These are phyloP conservation scores for Kluyveromyces dobzhanskii DNA, from an alignment of 805 yeast species.

Conservation along the genomic window DNA sequence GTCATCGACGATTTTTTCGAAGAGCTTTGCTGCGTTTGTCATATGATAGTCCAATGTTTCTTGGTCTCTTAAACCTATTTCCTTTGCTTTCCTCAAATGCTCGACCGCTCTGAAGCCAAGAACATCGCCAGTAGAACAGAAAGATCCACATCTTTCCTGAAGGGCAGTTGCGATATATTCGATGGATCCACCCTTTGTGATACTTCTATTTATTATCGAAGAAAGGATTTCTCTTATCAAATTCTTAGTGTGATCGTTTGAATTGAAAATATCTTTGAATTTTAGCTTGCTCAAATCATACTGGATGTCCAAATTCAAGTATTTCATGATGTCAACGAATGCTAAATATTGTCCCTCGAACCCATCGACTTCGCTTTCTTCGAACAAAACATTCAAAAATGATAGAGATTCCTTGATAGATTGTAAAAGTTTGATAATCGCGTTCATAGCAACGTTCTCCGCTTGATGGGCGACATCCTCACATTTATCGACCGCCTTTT, in stretches of 20 bases:
- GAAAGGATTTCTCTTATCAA: constrained; percentile 80
- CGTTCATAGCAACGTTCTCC: constrained; percentile 80
- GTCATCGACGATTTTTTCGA: constrained; percentile 73
- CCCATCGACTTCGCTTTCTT: constrained; percentile 46
- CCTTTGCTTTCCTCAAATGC: constrained; percentile 78
- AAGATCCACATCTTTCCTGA: constrained; percentile 90
- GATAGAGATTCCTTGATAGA: constrained; percentile 86
- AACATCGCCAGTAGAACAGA: constrained; percentile 90
- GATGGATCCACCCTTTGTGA: constrained; percentile 85
- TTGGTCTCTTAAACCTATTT: constrained; percentile 58
- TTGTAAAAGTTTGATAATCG: constrained; percentile 63
- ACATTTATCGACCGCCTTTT: constrained; percentile 26
- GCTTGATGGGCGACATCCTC: constrained; percentile 75
- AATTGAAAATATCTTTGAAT: constrained; percentile 72
- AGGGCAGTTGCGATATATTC: constrained; percentile 80
- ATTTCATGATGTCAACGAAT: constrained; percentile 61
- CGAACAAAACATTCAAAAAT: constrained; percentile 71
- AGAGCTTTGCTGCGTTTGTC: constrained; percentile 62
- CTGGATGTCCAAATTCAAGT: constrained; percentile 60
- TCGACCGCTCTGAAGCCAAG: constrained; percentile 91
- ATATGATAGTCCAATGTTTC: constrained; percentile 63
- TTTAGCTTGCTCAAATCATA: constrained; percentile 54
- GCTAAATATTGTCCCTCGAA: constrained; percentile 30
- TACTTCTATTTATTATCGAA: constrained; percentile 80
- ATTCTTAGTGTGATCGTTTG: constrained; percentile 42